phyloP scores from a whole-genome alignment of 331 rosid species.

The Quercus lobata region DNA sequence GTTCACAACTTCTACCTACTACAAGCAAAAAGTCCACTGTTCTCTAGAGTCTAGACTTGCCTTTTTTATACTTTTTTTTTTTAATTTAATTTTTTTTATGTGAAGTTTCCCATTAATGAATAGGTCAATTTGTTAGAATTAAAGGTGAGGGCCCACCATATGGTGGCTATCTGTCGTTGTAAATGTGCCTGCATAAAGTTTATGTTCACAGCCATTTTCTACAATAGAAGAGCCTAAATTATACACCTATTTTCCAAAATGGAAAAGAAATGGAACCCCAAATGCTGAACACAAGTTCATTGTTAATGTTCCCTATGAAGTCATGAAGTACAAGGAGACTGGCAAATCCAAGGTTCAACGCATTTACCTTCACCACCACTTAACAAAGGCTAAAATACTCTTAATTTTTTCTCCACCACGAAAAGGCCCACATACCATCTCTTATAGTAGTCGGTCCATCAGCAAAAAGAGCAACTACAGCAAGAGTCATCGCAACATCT shows the following conservation, averaged over 20 bases:
- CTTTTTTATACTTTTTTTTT: too few species aligned
- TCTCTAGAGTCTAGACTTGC: too few species aligned
- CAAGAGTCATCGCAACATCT: constrained; percentile 99
- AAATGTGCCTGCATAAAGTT: background rate
- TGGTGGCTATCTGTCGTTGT: background rate
- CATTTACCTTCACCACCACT: background rate
- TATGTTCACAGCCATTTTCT: background rate
- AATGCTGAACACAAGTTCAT: background rate
- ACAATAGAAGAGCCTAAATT: background rate
- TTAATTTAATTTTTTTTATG: too few species aligned
- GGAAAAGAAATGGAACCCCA: background rate
- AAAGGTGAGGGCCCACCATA: background rate
- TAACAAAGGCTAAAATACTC: background rate
- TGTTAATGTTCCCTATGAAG: background rate
- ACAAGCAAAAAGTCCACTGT: too few species aligned
- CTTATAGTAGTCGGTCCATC: constrained; percentile 83
- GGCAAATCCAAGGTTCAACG: background rate
- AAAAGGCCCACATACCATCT: constrained; percentile 61
- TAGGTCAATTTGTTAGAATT: background rate
- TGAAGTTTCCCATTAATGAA: background rate
- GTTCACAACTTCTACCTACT: too few species aligned
- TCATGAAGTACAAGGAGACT: background rate
- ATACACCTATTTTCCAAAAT: too few species aligned
- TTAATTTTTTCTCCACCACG: background rate
- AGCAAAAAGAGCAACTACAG: constrained; percentile 90